phyloP scores from a whole-genome alignment of 1,139 yeast genomes.

The Candida anutae region DNA sequence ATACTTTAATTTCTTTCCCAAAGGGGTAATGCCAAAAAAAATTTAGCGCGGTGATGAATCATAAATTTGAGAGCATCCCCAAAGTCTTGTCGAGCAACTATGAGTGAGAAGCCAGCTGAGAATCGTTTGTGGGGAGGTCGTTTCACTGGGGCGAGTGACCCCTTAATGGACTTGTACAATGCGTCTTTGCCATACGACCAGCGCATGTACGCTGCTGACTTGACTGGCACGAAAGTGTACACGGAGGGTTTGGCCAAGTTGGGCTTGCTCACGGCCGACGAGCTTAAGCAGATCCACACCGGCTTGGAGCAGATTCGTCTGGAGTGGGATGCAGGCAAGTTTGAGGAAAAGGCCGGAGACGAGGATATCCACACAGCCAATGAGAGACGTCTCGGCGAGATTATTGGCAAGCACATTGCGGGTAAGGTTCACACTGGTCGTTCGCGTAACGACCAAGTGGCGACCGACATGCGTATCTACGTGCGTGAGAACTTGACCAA shows the following conservation, averaged over 20 bases:
- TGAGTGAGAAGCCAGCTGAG: constrained; percentile 39
- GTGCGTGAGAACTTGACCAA: constrained; percentile 71
- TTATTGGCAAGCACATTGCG: constrained; percentile 86
- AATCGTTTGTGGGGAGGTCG: constrained; percentile 96
- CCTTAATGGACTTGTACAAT: constrained; percentile 93
- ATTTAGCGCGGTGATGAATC: constrained; percentile 32
- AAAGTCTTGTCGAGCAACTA: constrained; percentile 5
- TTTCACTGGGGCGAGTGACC: constrained; percentile 94
- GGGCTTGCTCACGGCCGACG: constrained; percentile 64
- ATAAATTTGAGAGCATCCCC: constrained; percentile 1
- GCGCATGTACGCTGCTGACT: constrained; percentile 89
- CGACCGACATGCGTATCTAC: constrained; percentile 93
- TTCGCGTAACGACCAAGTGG: constrained; percentile 97
- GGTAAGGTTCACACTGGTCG: constrained; percentile 99
- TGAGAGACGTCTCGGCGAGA: constrained; percentile 93
- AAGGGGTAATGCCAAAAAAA: background rate
- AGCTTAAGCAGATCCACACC: constrained; percentile 67
- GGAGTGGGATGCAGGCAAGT: constrained; percentile 75
- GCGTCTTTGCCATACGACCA: constrained; percentile 95
- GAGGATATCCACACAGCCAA: constrained; percentile 99
- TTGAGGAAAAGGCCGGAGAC: constrained; percentile 84
- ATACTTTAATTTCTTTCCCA: background rate
- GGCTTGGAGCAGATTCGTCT: constrained; percentile 64
- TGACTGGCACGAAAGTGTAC: constrained; percentile 89
- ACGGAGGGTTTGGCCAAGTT: constrained; percentile 78